Base-by-base conservation (phyloP, 805 yeast species). In the Wickerhamiella parazyma region DNA sequence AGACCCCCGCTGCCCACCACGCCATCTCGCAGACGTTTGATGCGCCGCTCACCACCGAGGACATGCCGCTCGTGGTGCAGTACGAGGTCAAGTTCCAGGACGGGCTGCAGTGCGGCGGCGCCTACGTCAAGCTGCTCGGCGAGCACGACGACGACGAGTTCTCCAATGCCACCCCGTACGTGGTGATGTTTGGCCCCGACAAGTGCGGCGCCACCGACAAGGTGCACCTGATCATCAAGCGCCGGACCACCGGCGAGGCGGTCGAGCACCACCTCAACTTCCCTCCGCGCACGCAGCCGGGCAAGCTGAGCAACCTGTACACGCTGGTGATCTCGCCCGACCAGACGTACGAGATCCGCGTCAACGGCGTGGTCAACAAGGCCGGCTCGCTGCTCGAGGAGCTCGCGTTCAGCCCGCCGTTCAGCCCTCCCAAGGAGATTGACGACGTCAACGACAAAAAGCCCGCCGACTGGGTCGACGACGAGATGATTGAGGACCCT, bases 151-250 rank as follows among this genome's bases (percentile, higher is more conserved):
- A 55, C 44, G 66, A 63, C 28, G 72, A 73, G 47, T 80, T 85
- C 66, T 68, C 66, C 50, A 71, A 73, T 48, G 75, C 69, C 21
- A 71, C 93, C 3, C 82, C 86, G 2, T 84, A 80, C 63, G 85
- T 80, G 60, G 64, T 87, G 50, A 80, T 87, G 89, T 87, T 87
- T 65, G 96, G 96, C 17, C 96, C 96, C 36, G 96, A 87, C 62
- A 75, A 72, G 59, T 87, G 96, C 64, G 94, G 94, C 2, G 57
- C 75, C 42, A 71, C 79, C 36, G 82, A 85, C 64, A 80, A 76
- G 61, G 78, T 87, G 26, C 94, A 82, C 56, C 74, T 86, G 51
- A 81, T 85, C 45, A 55, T 85, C 47, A 72, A 70, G 45, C 71
- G 81, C 53, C 67, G 69, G 53, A 71, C 73, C 58, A 67, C 75